Evolutionary conservation across 2,329 filamentous ascomycete genomes (phyloP).

Genomic region (Leptographium lundbergii): DNA sequence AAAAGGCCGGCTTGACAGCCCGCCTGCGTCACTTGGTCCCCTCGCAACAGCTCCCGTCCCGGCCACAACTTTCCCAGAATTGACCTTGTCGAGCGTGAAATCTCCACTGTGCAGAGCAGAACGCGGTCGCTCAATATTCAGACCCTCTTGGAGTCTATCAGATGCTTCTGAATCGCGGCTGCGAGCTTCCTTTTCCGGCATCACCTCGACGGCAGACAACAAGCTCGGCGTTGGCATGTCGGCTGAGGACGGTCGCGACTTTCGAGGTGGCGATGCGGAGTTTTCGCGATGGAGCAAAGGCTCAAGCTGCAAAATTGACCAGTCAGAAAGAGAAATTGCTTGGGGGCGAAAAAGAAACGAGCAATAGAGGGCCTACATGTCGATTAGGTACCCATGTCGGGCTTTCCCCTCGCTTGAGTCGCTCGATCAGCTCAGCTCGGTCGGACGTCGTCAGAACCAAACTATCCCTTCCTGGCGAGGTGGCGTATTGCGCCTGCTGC

Average conservation of each 20-base stretch:
- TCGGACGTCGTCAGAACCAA: conserved; percentile 33
- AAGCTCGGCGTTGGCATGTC: conserved; percentile 20
- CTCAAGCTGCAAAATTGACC: conserved; percentile 21
- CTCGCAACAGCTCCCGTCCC: neutral
- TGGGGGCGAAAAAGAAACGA: neutral
- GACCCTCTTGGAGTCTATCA: conserved; percentile 36
- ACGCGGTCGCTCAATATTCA: conserved; percentile 66
- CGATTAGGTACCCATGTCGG: conserved; percentile 59
- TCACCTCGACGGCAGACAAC: conserved; percentile 34
- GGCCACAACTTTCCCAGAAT: neutral
- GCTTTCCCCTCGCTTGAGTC: conserved; percentile 67
- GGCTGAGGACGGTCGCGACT: conserved; percentile 22
- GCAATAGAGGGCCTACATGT: conserved; percentile 30
- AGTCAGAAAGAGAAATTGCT: neutral
- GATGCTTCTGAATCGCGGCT: conserved; percentile 23
- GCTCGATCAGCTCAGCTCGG: conserved; percentile 69
- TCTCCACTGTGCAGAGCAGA: conserved; percentile 61
- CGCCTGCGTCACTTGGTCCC: neutral
- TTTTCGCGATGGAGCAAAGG: conserved; percentile 24
- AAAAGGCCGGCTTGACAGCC: conserved; percentile 3
- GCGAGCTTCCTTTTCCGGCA: conserved; percentile 30
- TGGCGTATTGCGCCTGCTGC: neutral
- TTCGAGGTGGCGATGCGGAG: conserved; percentile 22
- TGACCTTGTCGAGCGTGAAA: conserved; percentile 35
- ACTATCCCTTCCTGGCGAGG: conserved; percentile 18